phyloP scores from a whole-genome alignment of 148 eudicot species.

The Beta vulgaris region DNA sequence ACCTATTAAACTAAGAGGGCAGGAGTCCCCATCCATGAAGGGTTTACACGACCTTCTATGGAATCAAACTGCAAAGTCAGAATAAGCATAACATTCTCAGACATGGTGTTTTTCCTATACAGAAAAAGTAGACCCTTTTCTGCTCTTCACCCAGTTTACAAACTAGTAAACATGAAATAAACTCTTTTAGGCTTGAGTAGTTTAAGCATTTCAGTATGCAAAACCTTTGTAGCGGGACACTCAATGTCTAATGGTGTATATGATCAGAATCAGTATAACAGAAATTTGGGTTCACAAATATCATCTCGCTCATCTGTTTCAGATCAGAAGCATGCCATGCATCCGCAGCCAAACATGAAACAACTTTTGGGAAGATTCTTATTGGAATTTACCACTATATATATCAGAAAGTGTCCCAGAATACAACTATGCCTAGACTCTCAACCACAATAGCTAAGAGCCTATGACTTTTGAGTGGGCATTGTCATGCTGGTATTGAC shows the following conservation, averaged over 20 bases:
- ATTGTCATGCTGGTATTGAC: too few relatives aligned
- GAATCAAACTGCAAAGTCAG: neutral
- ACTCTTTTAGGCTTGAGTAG: neutral
- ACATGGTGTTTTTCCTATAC: neutral
- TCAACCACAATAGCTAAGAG: too few relatives aligned
- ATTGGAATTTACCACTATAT: too few relatives aligned
- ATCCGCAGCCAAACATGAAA: neutral
- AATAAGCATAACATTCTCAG: neutral
- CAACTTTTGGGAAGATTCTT: neutral
- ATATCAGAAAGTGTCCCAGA: too few relatives aligned
- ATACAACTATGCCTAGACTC: too few relatives aligned
- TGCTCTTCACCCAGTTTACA: neutral
- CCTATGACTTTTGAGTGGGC: too few relatives aligned
- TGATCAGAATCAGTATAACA: neutral
- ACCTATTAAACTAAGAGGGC: neutral
- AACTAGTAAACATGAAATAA: neutral
- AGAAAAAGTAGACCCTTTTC: neutral
- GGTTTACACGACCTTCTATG: neutral
- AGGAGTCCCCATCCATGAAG: neutral
- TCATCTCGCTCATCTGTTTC: neutral
- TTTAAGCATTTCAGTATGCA: neutral
- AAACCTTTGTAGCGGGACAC: conserved; percentile 8
- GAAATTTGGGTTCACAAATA: neutral
- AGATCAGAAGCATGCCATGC: neutral
- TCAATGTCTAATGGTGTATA: neutral